These are phyloP conservation scores for Taphrina pruni DNA, from an alignment of 1,139 yeast genomes.

Conservation along the genomic window DNA sequence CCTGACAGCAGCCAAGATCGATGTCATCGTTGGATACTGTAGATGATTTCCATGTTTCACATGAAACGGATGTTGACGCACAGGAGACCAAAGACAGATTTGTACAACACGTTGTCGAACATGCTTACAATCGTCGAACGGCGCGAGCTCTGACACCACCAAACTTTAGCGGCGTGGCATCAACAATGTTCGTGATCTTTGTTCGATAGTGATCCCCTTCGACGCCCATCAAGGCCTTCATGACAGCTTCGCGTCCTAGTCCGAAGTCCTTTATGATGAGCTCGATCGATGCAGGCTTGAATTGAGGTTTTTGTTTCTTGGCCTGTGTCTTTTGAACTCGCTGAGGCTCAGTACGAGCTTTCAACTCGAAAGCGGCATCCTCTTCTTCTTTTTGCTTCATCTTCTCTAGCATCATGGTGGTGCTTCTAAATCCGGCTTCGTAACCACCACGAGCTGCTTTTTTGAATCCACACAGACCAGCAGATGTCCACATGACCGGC, in stretches of 20 bases:
- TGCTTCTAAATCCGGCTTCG: slow-evolving; percentile 63
- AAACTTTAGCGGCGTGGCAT: slow-evolving; percentile 78
- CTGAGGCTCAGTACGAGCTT: slow-evolving; percentile 71
- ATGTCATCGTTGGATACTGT: too few relatives aligned
- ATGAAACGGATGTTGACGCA: too few relatives aligned
- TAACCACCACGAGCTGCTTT: slow-evolving; percentile 75
- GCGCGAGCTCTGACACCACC: slow-evolving; percentile 92
- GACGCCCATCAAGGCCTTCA: slow-evolving; percentile 82
- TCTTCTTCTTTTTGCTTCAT: slow-evolving; percentile 35
- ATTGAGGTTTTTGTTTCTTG: slow-evolving; percentile 60
- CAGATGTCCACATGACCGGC: slow-evolving; percentile 44
- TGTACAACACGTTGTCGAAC: neutral
- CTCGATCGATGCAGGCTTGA: slow-evolving; percentile 56
- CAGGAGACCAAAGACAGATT: too few relatives aligned
- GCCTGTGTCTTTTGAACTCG: slow-evolving; percentile 73
- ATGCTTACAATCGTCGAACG: slow-evolving; percentile 70
- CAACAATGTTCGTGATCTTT: slow-evolving; percentile 70
- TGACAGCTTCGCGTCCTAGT: slow-evolving; percentile 86
- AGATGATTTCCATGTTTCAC: neutral
- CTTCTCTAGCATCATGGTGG: slow-evolving; percentile 38
- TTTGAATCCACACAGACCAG: slow-evolving; percentile 55
- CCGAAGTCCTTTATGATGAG: slow-evolving; percentile 83
- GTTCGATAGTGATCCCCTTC: slow-evolving; percentile 77
- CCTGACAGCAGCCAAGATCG: too few relatives aligned
- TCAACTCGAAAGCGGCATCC: slow-evolving; percentile 22